A percentile compares a stretch with the other conserved stretches of the same genome.
Conservation (phyloP, 768 basidiomycete species). For the Naganishia antarctica region DNA sequence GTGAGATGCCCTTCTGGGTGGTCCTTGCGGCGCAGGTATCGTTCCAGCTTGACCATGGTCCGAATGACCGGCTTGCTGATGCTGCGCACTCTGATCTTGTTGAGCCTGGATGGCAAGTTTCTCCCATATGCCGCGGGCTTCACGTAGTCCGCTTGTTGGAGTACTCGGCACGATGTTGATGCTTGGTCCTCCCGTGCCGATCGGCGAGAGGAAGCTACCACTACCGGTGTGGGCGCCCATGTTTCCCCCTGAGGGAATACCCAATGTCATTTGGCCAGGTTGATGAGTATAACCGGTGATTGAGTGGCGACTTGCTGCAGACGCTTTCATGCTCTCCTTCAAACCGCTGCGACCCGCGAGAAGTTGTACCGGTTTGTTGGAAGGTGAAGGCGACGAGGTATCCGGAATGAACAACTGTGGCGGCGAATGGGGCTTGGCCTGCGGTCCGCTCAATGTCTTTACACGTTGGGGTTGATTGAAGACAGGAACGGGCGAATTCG, state of each 20-base stretch:
- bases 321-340: not conserved
- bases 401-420: constrained; percentile 29
- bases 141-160: constrained; percentile 27
- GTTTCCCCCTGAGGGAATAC: constrained; percentile 21
- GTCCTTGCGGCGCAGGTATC: constrained; percentile 3
- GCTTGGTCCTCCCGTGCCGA: constrained; percentile 30
- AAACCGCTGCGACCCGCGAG: not conserved
- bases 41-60: not conserved
- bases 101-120: constrained; percentile 27
- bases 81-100: constrained; percentile 9
- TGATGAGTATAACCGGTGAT: constrained; percentile 8
- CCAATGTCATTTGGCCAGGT: constrained; percentile 24
- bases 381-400: constrained; percentile 20
- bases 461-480: constrained; percentile 1
- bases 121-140: constrained; percentile 30
- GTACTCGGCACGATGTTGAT: constrained; percentile 31
- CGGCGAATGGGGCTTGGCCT: constrained; percentile 28
- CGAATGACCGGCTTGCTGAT: not conserved
- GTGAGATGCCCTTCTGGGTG: constrained; percentile 16
- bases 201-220: constrained; percentile 23
- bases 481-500: constrained; percentile 7
- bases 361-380: not conserved
- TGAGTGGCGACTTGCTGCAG: not conserved
- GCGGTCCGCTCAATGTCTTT: constrained; percentile 13
- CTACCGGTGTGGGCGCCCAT: not conserved